Base-by-base conservation (phyloP, 441 rosid genomes). In the Mallotus repandus region DNA sequence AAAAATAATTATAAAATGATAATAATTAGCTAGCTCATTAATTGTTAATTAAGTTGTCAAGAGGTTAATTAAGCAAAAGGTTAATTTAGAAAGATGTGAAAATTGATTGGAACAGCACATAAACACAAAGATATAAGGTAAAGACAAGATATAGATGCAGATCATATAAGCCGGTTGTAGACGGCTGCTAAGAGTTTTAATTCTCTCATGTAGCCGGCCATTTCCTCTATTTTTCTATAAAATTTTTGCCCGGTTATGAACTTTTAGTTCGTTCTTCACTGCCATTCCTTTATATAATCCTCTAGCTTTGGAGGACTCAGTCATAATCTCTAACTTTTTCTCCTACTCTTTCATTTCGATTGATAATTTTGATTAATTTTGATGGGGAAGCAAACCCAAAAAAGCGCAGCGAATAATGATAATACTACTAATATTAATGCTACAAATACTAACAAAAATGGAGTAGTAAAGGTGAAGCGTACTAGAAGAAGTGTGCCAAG, bases 401-500 rank as follows among this genome's bases (percentile, higher is more conserved):
- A 78, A 63, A 80, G 29, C 73, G 55, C 66, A 49, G 69, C 77
- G 9, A 68, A 59, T 15, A 53, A 21, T 15, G 41, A 70, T 15
- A 16, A 6, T 15, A 75, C 29, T 12, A 71, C 21, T 15, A 52
- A n/a, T 21, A 41, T 66, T 0, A 74, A 10, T 46, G 80, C 3
- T 32, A 77, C 9, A 5, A 69, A 48, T 50, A 35, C 41, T 35
- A 35, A 5, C 41, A 66, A 56, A 32, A 83, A 73, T 62, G 83
- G 81, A 8, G 80, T 80, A 12, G 48, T 56, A 0, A 90, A 88
- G 84, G 80, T 81, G 63, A 94, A 89, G 81, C 79, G 94, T 71
- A 94, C 89, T 6, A 85, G 98, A 70, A 84, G 94, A 74, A 86
- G 87, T 63, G 89, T 86, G 18, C 89, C 94, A 0, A 81, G 91